phyloP scores from a whole-genome alignment of 805 yeast species.

The Ascoidea tarda region DNA sequence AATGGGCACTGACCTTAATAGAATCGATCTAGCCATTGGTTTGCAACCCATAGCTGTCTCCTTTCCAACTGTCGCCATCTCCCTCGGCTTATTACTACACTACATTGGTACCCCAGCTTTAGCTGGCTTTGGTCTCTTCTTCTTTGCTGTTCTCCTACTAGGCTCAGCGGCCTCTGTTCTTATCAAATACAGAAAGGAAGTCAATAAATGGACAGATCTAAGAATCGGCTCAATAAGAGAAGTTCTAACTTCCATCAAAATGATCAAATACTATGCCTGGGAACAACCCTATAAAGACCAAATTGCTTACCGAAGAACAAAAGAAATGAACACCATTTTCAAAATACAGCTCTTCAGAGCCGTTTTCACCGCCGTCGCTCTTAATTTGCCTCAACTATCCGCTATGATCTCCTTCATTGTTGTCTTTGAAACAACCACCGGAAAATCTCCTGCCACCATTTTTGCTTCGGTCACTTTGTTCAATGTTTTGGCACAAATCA shows the following conservation, averaged over 20 bases:
- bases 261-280: conserved; percentile 80
- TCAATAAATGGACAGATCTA: conserved; percentile 46
- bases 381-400: conserved; percentile 36
- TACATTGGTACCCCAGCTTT: conserved; percentile 60
- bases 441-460: conserved; percentile 41
- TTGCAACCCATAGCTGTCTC: conserved; percentile 42
- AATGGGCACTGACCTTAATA: conserved; percentile 63
- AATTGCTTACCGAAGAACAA: conserved; percentile 35
- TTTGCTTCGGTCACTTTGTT: conserved; percentile 63
- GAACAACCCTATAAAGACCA: conserved; percentile 54
- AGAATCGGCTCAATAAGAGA: conserved; percentile 53
- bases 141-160: conserved; percentile 32
- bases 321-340: conserved; percentile 44
- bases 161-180: conserved; percentile 30
- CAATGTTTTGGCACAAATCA: conserved; percentile 43
- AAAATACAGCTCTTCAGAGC: conserved; percentile 50
- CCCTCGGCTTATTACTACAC: conserved; percentile 45
- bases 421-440: conserved; percentile 22
- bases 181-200: conserved; percentile 35
- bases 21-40: conserved; percentile 55
- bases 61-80: conserved; percentile 47
- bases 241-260: conserved; percentile 43
- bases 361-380: conserved; percentile 33
- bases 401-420: conserved; percentile 39
- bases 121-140: conserved; percentile 45